phyloP scores from a whole-genome alignment of 2,329 filamentous ascomycete species.

The Claviceps sp. region DNA sequence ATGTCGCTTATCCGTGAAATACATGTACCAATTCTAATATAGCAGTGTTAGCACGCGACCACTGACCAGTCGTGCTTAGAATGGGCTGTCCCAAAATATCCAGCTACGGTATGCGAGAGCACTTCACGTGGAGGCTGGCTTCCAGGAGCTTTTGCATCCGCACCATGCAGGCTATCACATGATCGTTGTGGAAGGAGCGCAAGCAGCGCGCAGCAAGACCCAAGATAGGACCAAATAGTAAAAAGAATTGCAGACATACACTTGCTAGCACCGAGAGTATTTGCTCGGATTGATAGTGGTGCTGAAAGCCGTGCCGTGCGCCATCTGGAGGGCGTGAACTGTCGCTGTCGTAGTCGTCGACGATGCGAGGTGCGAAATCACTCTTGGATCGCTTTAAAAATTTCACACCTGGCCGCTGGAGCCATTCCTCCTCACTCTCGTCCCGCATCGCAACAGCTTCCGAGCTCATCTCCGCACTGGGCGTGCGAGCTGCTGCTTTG shows the following conservation, averaged over 20 bases:
- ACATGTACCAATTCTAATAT: conserved; percentile 92
- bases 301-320: conserved; percentile 77
- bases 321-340: conserved; percentile 34
- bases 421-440: conserved; percentile 21
- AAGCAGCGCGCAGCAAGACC: neutral
- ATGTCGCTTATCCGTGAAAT: conserved; percentile 95
- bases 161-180: conserved; percentile 2
- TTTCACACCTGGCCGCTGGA: conserved; percentile 31
- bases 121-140: neutral
- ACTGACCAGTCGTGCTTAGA: neutral
- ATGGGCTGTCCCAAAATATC: neutral
- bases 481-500: conserved; percentile 31
- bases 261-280: conserved; percentile 75
- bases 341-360: conserved; percentile 25
- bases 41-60: conserved; percentile 2
- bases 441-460: conserved; percentile 15
- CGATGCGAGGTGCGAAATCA: conserved; percentile 33
- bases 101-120: neutral
- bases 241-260: conserved; percentile 32
- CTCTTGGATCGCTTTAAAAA: conserved; percentile 43
- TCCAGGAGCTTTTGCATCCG: neutral
- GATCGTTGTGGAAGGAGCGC: conserved; percentile 2
- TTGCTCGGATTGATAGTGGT: conserved; percentile 82
- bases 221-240: neutral
- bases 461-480: conserved; percentile 26